Base-by-base conservation (phyloP, 305 asterid genomes). In the Fraxinus xanthoxyloides region DNA sequence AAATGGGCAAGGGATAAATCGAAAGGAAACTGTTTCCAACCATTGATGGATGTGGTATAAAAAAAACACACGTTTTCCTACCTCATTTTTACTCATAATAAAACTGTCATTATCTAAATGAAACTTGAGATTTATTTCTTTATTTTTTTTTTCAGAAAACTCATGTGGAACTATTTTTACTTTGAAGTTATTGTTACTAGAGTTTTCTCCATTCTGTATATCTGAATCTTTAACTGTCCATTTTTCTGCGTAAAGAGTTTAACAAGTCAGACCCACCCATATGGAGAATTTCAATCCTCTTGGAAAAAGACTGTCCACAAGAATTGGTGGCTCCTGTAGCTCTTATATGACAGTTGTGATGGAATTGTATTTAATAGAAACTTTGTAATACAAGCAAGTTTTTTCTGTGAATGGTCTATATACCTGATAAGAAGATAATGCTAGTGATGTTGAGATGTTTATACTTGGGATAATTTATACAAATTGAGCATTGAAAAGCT, bases 251-350 rank as follows among this genome's bases (percentile, higher is more conserved):
- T 77, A 75, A 76, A 79, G 31, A 76, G 72, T 6, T 34, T 72
- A 30, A 77, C 82, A 21, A 59, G 15, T 26, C 67, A 88, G 87
- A 84, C 91, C 90, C 90, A 82, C 87, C 75, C 79, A 34, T 61
- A 26, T 43, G 63, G 23, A 40, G 87, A 85, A 82, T 76, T 85
- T 88, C 88, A 90, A 88, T 86, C 91, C 80, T 89, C 85, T 85
- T 89, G 90, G 90, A 85, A 78, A 84, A 90, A 91, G 86, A 76
- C 86, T 89, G 86, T 46, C 99, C 98, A 94, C 97, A 85, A 88
- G 88, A 90, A 88, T 79, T 80, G 87, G 98, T 93, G 99, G 98
- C 88, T 89, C 84, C 83, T 88, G 88, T 88, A 82, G 82, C 87
- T 82, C 86, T 77, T 1, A 75, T 51, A 30, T 72, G 72, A 61